A percentile compares a stretch with the other conserved stretches of the same genome.
phyloP scores from a whole-genome alignment of 2,329 filamentous ascomycete species.

The Cytospora mali region DNA sequence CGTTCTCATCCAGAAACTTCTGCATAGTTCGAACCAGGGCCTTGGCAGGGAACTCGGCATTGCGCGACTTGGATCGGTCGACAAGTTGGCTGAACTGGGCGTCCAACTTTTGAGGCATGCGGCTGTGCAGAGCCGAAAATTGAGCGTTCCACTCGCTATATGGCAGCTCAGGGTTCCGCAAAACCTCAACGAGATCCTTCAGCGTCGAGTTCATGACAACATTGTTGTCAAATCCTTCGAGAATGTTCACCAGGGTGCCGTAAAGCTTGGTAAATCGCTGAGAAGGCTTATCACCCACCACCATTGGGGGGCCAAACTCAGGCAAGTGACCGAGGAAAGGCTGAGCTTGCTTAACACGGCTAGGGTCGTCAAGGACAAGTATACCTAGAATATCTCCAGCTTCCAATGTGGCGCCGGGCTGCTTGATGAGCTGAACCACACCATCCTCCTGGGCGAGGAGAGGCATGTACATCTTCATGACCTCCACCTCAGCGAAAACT shows the following conservation, averaged over 20 bases:
- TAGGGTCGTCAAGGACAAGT: conserved; percentile 90
- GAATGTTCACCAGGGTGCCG: conserved; percentile 81
- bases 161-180: conserved; percentile 86
- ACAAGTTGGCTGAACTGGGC: conserved; percentile 80
- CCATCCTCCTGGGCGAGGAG: conserved; percentile 93
- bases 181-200: conserved; percentile 85
- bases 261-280: conserved; percentile 81
- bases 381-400: conserved; percentile 99
- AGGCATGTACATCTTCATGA: conserved; percentile 99
- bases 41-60: conserved; percentile 90
- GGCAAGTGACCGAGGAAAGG: conserved; percentile 91
- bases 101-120: conserved; percentile 95
- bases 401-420: conserved; percentile 95
- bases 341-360: conserved; percentile 93
- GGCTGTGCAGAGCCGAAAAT: conserved; percentile 92
- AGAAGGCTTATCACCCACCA: conserved; percentile 87
- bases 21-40: conserved; percentile 79
- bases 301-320: conserved; percentile 79
- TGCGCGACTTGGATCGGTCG: conserved; percentile 76
- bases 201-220: conserved; percentile 89
- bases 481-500: conserved; percentile 94
- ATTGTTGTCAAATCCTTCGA: conserved; percentile 94
- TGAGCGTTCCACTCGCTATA: conserved; percentile 97
- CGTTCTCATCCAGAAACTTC: conserved; percentile 87
- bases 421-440: conserved; percentile 97